Evolutionary conservation across 805 yeast species (phyloP), one percentile per base, ranked within the genome.

Genomic region (Candida ponderosae): DNA sequence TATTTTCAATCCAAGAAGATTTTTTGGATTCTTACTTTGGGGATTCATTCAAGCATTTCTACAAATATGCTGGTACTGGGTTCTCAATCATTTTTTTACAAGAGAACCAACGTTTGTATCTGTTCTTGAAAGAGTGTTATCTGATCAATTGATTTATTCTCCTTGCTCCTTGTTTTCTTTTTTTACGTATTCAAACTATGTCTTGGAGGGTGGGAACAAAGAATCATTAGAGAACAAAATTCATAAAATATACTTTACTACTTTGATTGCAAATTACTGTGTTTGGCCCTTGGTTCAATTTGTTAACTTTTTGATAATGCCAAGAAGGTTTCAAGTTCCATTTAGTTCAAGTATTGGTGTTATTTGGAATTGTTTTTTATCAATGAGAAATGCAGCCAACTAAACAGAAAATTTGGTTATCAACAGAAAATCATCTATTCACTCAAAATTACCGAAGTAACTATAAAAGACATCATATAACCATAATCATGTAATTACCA

Each of bases 351-450:
- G 54, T 50, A 26, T 93, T 6, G 90, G 95, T 21, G 94, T 90
- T 16, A 63, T 90, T 28, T 90, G 98, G 97, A 90, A 93, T 55
- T 88, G 96, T 37, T 89, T 83, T 62, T 63, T 90, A 35, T 87
- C 95, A 0, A 76, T 85, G 72, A 68, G 84, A 50, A 86, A 86
- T 48, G 79, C 86, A 4, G 60, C 69, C 1, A 53, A 53, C 33
- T 48, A 30, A 31, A 4, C 13, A 3, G 16, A 17, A 5, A n/a
- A n/a, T 21, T 21, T 21, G 3, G 24, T 21, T 21, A 4, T 21
- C 11, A 9, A 21, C 24, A n/a, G n/a, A n/a, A n/a, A n/a, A n/a
- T n/a, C n/a, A n/a, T n/a, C n/a, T n/a, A n/a, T n/a, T n/a, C n/a
- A n/a, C n/a, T n/a, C n/a, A n/a, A n/a, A n/a, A n/a, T n/a, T n/a